Evolutionary conservation across 2,329 filamentous ascomycete species (phyloP).

Genomic region (Epichloe amarillans): DNA sequence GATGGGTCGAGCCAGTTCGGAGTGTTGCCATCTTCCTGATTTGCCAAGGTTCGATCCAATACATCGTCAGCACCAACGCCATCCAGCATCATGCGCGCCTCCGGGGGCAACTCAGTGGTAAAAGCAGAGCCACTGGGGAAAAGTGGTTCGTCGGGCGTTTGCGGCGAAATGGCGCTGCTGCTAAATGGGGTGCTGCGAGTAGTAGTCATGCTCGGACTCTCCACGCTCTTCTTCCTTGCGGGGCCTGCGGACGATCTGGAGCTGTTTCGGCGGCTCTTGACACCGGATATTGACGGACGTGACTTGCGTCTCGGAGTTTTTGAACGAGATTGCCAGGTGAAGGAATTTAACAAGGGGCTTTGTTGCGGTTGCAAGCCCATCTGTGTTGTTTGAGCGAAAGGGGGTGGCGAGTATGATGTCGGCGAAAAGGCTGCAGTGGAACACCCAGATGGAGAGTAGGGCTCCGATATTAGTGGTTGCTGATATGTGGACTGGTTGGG

Average conservation of each 20-base stretch:
- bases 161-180: constrained; percentile 8
- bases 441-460: not conserved
- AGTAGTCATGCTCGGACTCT: not conserved
- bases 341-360: not conserved
- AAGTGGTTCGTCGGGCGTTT: constrained; percentile 7
- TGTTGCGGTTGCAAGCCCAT: not conserved
- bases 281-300: not conserved
- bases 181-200: not conserved
- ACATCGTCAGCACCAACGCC: constrained; percentile 19
- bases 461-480: not conserved
- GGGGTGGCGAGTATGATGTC: not conserved
- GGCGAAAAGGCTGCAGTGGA: not conserved
- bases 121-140: constrained; percentile 21
- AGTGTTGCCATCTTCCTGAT: constrained; percentile 5
- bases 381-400: not conserved
- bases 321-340: not conserved
- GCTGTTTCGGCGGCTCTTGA: constrained; percentile 1
- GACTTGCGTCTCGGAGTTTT: not conserved
- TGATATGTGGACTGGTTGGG: constrained; percentile 3
- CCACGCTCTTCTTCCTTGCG: not conserved
- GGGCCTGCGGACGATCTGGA: not conserved
- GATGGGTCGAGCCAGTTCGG: not conserved
- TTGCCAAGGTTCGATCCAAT: constrained; percentile 8
- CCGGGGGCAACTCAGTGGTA: constrained; percentile 27
- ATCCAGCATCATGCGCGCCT: constrained; percentile 27